Percentiles rank a stretch among this genome's conserved stretches.
These are phyloP conservation scores for Acacia pycnantha DNA, from an alignment of 331 rosid genomes.

Conservation along the genomic window DNA sequence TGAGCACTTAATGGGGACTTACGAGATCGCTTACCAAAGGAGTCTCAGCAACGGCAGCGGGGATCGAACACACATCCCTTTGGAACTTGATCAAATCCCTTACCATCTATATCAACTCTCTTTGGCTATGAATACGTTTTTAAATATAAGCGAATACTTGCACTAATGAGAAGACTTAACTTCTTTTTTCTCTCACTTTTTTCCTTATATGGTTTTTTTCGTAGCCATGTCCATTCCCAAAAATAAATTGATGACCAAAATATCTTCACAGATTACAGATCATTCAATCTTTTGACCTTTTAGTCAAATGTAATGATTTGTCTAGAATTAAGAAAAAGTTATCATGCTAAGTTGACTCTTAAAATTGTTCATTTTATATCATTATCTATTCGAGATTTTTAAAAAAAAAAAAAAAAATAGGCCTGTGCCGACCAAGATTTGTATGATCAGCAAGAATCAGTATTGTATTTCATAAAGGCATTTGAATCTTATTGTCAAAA, in stretches of 20 bases:
- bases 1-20: too few relatives aligned
- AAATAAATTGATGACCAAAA: background rate
- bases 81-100: too few relatives aligned
- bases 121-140: too few relatives aligned
- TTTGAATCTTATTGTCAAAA: background rate
- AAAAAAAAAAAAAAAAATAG: background rate
- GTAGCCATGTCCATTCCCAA: background rate
- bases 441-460: background rate
- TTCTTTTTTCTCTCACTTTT: background rate
- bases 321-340: background rate
- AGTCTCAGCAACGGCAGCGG: too few relatives aligned
- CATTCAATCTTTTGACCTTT: background rate
- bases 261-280: background rate
- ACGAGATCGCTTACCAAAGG: too few relatives aligned
- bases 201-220: background rate
- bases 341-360: background rate
- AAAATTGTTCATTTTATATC: background rate
- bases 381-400: background rate
- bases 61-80: too few relatives aligned
- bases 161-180: background rate
- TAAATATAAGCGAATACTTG: too few relatives aligned
- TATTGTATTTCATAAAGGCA: background rate
- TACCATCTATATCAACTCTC: too few relatives aligned
- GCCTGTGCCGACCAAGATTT: background rate
- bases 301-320: background rate